Percentiles rank a stretch among this genome's conserved stretches.
Conservation (phyloP, 345 rosid genomes). For the Durio zibethinus region DNA sequence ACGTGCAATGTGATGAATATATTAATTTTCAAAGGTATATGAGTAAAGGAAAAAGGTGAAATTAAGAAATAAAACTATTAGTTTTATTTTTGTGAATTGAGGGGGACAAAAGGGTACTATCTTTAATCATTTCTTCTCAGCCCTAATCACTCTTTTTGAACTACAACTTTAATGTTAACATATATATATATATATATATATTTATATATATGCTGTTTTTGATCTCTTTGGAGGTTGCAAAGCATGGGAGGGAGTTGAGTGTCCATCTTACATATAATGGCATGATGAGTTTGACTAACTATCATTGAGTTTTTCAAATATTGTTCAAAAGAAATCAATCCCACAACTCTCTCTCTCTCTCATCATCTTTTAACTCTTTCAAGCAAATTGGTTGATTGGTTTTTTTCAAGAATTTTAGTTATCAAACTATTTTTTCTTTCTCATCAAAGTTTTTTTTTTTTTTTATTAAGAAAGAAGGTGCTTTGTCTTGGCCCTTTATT, state of each 20-base stretch:
- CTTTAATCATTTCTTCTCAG: slow-evolving; percentile 24
- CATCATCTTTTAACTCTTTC: slow-evolving; percentile 14
- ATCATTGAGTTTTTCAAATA: background rate
- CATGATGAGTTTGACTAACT: slow-evolving; percentile 24
- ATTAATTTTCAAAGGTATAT: background rate
- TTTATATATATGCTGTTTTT: background rate
- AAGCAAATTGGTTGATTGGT: slow-evolving; percentile 11
- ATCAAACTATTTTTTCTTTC: background rate
- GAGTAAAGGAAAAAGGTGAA: too few relatives aligned
- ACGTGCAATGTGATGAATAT: slow-evolving; percentile 7
- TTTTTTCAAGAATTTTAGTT: background rate
- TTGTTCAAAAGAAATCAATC: background rate
- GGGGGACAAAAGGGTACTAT: slow-evolving; percentile 17
- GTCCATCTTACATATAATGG: background rate
- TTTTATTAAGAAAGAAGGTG: too few relatives aligned
- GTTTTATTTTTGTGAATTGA: background rate
- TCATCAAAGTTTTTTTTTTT: background rate
- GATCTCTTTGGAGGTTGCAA: slow-evolving; percentile 13
- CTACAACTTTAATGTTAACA: background rate
- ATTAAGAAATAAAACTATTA: background rate
- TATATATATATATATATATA: too few relatives aligned
- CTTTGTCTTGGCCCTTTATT: slow-evolving; percentile 15
- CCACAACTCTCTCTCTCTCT: background rate
- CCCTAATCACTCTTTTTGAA: slow-evolving; percentile 19
- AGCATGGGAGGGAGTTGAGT: background rate